Evolutionary conservation across 2,329 filamentous ascomycete genomes (phyloP).

Genomic region (Fusarium solani-melongenae): DNA sequence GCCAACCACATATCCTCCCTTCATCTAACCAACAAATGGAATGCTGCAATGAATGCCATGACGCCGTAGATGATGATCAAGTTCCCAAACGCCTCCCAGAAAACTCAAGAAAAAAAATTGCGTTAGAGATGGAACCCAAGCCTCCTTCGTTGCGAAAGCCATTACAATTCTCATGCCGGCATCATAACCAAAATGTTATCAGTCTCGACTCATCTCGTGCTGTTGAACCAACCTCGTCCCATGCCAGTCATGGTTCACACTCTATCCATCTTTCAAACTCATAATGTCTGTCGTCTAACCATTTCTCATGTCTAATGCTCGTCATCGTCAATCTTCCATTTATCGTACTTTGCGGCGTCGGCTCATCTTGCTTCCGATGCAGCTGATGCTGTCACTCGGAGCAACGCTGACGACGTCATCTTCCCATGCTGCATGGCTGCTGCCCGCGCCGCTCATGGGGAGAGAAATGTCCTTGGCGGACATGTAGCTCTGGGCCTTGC

Average conservation of each 20-base stretch:
- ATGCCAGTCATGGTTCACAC: slow-evolving; percentile 2
- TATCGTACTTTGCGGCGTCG: slow-evolving; percentile 41
- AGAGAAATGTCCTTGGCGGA: slow-evolving; percentile 52
- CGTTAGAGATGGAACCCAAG: slow-evolving; percentile 1
- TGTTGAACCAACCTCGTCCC: slow-evolving; percentile 1
- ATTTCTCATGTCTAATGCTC: slow-evolving; percentile 15
- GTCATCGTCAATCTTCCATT: slow-evolving; percentile 9
- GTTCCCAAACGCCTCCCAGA: slow-evolving; percentile 24
- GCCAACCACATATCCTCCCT: slow-evolving; percentile 4
- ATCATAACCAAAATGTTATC: slow-evolving; percentile 9
- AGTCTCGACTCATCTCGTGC: slow-evolving; percentile 8
- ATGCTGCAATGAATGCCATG: neutral
- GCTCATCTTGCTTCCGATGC: slow-evolving; percentile 58
- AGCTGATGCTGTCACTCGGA: slow-evolving; percentile 72
- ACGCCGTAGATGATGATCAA: slow-evolving; percentile 3
- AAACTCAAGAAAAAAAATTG: slow-evolving; percentile 4
- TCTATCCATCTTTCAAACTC: slow-evolving; percentile 25
- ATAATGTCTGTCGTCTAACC: slow-evolving; percentile 23
- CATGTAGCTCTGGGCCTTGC: slow-evolving; percentile 40
- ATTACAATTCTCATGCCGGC: neutral
- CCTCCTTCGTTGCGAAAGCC: slow-evolving; percentile 1
- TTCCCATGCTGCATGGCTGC: slow-evolving; percentile 55
- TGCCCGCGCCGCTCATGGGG: slow-evolving; percentile 55
- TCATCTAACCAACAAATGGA: slow-evolving; percentile 8
- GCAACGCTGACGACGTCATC: slow-evolving; percentile 65